Evolutionary conservation across 2,329 filamentous ascomycete genomes (phyloP).

Genomic region (Sporothrix brunneoviolacea): DNA sequence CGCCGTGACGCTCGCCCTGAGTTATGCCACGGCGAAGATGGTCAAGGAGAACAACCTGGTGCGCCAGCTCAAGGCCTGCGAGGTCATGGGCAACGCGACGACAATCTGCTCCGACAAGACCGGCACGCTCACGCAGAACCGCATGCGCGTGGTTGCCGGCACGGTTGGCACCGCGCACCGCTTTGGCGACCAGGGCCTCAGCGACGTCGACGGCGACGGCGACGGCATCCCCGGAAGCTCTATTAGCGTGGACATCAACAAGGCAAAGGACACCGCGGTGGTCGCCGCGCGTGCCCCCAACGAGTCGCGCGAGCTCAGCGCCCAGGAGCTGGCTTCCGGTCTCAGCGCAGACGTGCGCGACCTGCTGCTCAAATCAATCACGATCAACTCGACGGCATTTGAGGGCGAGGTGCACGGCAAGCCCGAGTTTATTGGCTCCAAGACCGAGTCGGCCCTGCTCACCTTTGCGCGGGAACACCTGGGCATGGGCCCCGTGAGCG

Average conservation of each 20-base stretch:
- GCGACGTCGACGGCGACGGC: slow-evolving; percentile 9
- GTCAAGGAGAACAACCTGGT: slow-evolving; percentile 71
- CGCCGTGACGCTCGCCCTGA: slow-evolving; percentile 69
- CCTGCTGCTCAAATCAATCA: slow-evolving; percentile 52
- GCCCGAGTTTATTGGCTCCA: slow-evolving; percentile 65
- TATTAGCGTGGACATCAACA: slow-evolving; percentile 18
- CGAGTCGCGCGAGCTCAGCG: slow-evolving; percentile 31
- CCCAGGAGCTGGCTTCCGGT: slow-evolving; percentile 40
- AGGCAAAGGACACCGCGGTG: slow-evolving; percentile 1
- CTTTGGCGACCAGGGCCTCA: slow-evolving; percentile 38
- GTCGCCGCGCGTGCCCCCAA: background rate
- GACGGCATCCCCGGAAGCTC: slow-evolving; percentile 22
- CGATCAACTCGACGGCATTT: slow-evolving; percentile 67
- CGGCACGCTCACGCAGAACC: slow-evolving; percentile 60
- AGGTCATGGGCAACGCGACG: slow-evolving; percentile 68
- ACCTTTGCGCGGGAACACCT: slow-evolving; percentile 61
- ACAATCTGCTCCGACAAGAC: slow-evolving; percentile 62
- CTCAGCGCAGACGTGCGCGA: slow-evolving; percentile 43
- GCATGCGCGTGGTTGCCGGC: slow-evolving; percentile 60
- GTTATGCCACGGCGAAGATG: slow-evolving; percentile 73
- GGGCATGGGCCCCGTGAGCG: slow-evolving; percentile 57
- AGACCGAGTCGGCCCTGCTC: slow-evolving; percentile 71
- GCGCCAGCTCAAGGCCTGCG: slow-evolving; percentile 68
- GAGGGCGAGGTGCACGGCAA: slow-evolving; percentile 65
- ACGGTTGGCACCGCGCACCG: slow-evolving; percentile 49